A percentile compares a stretch with the other conserved stretches of the same genome.
Conservation (phyloP, 768 basidiomycete genomes). For the Pulveroboletus ravenelii region DNA sequence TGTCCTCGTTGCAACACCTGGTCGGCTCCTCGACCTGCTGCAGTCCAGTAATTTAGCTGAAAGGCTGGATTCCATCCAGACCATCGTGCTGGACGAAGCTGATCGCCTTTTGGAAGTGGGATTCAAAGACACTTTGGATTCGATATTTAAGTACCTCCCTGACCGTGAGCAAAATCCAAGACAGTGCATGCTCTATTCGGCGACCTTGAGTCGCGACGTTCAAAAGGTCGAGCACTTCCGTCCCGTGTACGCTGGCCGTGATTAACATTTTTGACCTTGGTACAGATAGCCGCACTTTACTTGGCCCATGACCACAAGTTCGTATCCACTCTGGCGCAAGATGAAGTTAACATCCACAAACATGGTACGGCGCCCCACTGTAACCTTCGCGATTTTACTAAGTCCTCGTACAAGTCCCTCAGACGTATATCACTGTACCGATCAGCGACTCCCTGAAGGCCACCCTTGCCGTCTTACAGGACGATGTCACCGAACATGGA, state of each 20-base stretch:
- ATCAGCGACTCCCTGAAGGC: slow-evolving; percentile 40
- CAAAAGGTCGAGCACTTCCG: slow-evolving; percentile 36
- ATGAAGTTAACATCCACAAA: slow-evolving; percentile 58
- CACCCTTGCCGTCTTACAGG: slow-evolving; percentile 35
- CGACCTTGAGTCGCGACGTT: slow-evolving; percentile 70
- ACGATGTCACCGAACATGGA: slow-evolving; percentile 30
- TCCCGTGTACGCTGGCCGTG: neutral
- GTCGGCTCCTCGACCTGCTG: slow-evolving; percentile 68
- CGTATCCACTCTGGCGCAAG: slow-evolving; percentile 53
- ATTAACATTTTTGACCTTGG: neutral
- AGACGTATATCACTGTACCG: slow-evolving; percentile 41
- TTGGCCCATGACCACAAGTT: slow-evolving; percentile 34
- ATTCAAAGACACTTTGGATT: slow-evolving; percentile 63
- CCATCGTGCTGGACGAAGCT: slow-evolving; percentile 67
- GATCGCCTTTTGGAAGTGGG: slow-evolving; percentile 73
- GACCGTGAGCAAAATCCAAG: slow-evolving; percentile 47
- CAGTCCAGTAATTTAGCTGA: slow-evolving; percentile 38
- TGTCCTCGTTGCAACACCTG: slow-evolving; percentile 71
- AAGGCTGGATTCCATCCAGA: slow-evolving; percentile 36
- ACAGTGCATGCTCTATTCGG: slow-evolving; percentile 68
- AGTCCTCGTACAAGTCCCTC: slow-evolving; percentile 35
- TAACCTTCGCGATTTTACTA: neutral
- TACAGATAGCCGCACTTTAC: slow-evolving; percentile 27
- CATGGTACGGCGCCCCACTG: slow-evolving; percentile 38
- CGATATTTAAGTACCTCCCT: slow-evolving; percentile 47